Evolutionary conservation across 495 filamentous ascomycete genomes (phyloP), one percentile per base, ranked within the genome.

Genomic region (Cenococcum geophilum): DNA sequence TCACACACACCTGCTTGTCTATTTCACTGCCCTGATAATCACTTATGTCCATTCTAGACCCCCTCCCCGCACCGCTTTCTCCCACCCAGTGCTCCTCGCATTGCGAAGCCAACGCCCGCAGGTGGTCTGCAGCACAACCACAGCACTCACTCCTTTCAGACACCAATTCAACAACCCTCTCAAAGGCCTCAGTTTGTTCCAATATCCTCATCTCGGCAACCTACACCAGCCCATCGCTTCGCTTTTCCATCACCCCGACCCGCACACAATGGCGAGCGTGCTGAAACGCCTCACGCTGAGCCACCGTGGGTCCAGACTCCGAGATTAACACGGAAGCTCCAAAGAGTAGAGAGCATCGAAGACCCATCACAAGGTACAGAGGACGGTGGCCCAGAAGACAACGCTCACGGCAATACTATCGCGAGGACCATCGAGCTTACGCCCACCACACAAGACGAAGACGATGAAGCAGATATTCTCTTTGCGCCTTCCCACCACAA

Each of bases 381-480:
- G 5, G 58, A 37, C 9, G 51, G 55, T 6, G 56, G 50, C 14
- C 11, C 21, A 16, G 52, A 56, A 16, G 25, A 57, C 10, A 48
- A 49, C 22, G 18, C 25, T 0, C 6, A 11, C 16, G 32, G 20
- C 20, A 21, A 56, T 2, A 21, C 23, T 3, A 9, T 32, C 36
- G 16, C 21, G 18, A 6, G 22, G 0, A 53, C 1, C 8, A 53
- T 21, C 4, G 40, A 53, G 49, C 49, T 14, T 18, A 6, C 27
- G 21, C 14, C 21, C 1, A 12, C 12, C 14, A 1, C 49, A 10
- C 12, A 32, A 8, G 55, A 6, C 18, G 40, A 64, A 8, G 43
- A 60, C n/a, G 64, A 51, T 36, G 64, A 67, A 11, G 55, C 37
- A 50, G 66, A 68, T 10, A 45, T 68, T 5, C 56, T 68, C 12